phyloP scores from a whole-genome alignment of 495 filamentous ascomycete genomes.

The Aspergillus indologenus region DNA sequence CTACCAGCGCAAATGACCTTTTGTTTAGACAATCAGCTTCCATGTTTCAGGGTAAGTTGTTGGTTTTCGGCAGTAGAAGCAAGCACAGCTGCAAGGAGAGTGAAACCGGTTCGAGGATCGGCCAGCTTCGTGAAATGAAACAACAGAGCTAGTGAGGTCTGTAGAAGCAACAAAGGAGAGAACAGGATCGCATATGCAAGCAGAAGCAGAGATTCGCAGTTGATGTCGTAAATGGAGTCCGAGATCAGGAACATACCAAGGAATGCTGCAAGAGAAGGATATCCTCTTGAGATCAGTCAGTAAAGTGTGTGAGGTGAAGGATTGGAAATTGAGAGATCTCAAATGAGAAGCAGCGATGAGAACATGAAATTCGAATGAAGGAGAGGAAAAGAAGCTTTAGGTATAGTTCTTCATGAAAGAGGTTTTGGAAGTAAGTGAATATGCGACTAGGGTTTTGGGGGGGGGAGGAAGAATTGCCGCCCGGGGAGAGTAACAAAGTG shows the following conservation, averaged over 20 bases:
- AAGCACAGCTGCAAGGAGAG: conserved; percentile 27
- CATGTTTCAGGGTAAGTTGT: conserved; percentile 21
- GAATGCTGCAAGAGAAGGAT: conserved; percentile 19
- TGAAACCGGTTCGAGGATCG: conserved; percentile 24
- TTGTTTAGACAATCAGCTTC: conserved; percentile 36
- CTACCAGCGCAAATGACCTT: conserved; percentile 47
- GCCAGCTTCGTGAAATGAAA: conserved; percentile 14
- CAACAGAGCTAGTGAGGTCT: conserved; percentile 20
- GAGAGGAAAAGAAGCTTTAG: conserved; percentile 2
- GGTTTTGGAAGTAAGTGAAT: background rate
- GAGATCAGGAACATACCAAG: conserved; percentile 24
- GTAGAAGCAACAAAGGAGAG: conserved; percentile 9
- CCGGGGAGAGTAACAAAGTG: conserved; percentile 17
- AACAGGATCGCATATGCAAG: conserved; percentile 4
- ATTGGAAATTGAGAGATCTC: conserved; percentile 16
- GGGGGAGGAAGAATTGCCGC: conserved; percentile 16
- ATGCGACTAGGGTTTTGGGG: conserved; percentile 1
- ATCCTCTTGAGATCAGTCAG: conserved; percentile 23
- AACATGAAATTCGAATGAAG: background rate
- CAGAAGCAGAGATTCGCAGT: conserved; percentile 7
- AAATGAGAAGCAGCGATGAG: background rate
- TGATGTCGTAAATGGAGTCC: conserved; percentile 12
- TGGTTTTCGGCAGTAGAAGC: conserved; percentile 13
- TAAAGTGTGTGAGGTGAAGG: conserved; percentile 20
- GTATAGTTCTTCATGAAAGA: conserved; percentile 7